Base-by-base conservation (phyloP, 495 filamentous ascomycete species). In the Podospora pseudoanserina region DNA sequence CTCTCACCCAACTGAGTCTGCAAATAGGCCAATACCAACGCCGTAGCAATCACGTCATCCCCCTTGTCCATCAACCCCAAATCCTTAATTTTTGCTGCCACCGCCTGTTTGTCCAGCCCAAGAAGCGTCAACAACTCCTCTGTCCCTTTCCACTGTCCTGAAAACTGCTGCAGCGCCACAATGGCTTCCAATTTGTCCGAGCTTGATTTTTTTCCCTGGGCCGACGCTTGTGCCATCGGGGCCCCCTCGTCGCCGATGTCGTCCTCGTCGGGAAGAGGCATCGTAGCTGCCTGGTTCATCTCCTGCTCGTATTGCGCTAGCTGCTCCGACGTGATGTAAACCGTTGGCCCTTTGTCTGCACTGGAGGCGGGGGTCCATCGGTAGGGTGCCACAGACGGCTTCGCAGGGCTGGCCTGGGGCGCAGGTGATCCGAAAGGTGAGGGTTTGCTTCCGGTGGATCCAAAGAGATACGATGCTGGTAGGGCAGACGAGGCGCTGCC, bases 21-120 rank as follows among this genome's bases (percentile, higher is more conserved):
- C 44, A 90, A 73, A 65, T 74, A 88, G 5, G 71, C 80, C 59
- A 88, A 64, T 9, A 80, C 85, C 54, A 87, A 64, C 16, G 82
- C 72, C 6, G 88, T 89, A 4, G 83, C 81, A 28, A 81, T 66
- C 11, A 71, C 54, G 5, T 72, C 67, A 16, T 65, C 60, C 49
- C 57, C 56, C 5, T 49, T 49, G 15, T 49, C 39, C 39, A 49
- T 13, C 39, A 49, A 49, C 2, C 39, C 39, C 39, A 49, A 16
- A 13, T 16, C 39, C 7, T 16, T 16, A 49, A 49, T 3, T 11
- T 34, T 32, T 0, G 13, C 66, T 66, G 18, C 23, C n/a, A 59
- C 27, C 53, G 59, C 63, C n/a, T 66, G 18, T 18, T 60, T 26
- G 23, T 53, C 60, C 16, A 65, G 59, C 34, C 67, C 62, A 59